phyloP scores from a whole-genome alignment of 2,329 filamentous ascomycete species.

The Penicillium janthinellum region DNA sequence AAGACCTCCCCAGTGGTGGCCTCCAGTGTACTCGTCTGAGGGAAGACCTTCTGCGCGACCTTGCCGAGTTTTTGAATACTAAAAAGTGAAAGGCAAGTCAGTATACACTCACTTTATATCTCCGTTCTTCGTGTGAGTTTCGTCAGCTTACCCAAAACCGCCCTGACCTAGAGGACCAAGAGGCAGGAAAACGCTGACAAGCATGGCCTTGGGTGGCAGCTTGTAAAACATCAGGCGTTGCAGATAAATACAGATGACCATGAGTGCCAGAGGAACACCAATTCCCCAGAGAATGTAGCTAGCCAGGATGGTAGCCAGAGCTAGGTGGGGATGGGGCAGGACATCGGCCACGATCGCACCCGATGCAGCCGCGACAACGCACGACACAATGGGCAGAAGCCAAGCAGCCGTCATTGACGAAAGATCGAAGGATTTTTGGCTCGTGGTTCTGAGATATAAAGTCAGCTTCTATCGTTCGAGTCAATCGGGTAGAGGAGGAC shows the following conservation, averaged over 20 bases:
- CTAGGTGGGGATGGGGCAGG: conserved; percentile 56
- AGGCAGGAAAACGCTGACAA: conserved; percentile 67
- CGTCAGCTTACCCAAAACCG: conserved; percentile 4
- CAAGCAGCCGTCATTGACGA: conserved; percentile 64
- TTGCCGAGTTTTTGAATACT: conserved; percentile 54
- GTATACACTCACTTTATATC: neutral
- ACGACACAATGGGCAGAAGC: conserved; percentile 66
- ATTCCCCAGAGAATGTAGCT: conserved; percentile 71
- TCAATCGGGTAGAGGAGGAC: neutral
- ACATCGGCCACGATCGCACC: conserved; percentile 63
- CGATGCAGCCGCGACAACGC: conserved; percentile 64
- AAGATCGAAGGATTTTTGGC: conserved; percentile 34
- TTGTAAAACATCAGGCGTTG: conserved; percentile 67
- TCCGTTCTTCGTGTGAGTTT: neutral
- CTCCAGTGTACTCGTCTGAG: conserved; percentile 24
- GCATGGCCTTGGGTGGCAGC: conserved; percentile 65
- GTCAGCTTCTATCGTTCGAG: neutral
- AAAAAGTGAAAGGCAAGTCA: conserved; percentile 37
- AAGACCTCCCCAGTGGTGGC: conserved; percentile 32
- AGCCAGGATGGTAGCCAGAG: conserved; percentile 61
- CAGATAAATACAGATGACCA: conserved; percentile 67
- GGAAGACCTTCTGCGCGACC: conserved; percentile 41
- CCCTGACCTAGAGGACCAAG: conserved; percentile 68
- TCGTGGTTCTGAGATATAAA: neutral
- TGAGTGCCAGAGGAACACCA: conserved; percentile 61